A percentile compares a stretch with the other conserved stretches of the same genome.
Conservation (phyloP, 1,284 basidiomycete species). For the Rhodotorula sp. region DNA sequence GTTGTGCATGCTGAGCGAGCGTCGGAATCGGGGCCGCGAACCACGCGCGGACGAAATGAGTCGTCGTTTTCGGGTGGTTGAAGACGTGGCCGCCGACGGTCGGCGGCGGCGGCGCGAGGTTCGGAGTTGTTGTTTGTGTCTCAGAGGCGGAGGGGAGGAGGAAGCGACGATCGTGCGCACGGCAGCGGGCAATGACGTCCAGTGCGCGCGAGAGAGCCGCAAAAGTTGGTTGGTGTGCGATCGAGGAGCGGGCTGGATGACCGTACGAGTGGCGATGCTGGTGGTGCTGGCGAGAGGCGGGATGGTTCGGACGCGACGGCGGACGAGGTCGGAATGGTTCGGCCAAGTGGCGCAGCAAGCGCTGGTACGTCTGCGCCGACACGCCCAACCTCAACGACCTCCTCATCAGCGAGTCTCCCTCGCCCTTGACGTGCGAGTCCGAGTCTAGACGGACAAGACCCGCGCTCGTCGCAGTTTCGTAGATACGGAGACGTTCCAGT, state of each 20-base stretch:
- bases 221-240: no score
- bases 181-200: neutral
- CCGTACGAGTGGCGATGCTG: neutral
- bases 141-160: neutral
- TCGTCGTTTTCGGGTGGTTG: neutral
- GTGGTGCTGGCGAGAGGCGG: neutral
- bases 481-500: neutral
- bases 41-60: neutral
- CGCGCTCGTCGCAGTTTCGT: neutral
- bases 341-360: neutral
- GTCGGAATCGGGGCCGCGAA: neutral
- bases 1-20: neutral
- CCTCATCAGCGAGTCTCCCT: neutral
- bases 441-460: neutral
- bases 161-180: neutral
- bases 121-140: neutral
- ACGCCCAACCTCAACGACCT: neutral
- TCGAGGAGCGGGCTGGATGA: no score
- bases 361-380: neutral
- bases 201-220: neutral
- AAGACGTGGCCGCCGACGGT: neutral
- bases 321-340: neutral
- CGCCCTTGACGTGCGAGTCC: neutral
- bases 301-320: neutral
- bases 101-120: neutral